Evolutionary conservation across 306 rosid genomes (phyloP).

Genomic region (Mucuna pruriens): DNA sequence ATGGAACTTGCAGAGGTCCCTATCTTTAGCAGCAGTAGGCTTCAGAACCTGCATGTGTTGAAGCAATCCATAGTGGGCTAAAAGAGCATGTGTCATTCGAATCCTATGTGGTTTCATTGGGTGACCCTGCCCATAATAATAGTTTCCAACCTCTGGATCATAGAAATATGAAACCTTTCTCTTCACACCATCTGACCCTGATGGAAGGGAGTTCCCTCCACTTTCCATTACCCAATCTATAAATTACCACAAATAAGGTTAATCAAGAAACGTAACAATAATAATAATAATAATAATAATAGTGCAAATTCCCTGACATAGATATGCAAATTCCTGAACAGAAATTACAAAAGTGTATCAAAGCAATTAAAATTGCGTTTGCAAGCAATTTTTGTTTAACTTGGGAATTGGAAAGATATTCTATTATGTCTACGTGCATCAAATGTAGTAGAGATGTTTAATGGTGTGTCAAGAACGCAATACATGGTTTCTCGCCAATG

Average conservation of each 20-base stretch:
- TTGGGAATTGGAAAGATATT: not conserved
- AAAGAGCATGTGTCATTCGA: slow-evolving; percentile 60
- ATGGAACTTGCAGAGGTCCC: slow-evolving; percentile 62
- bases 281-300: not conserved
- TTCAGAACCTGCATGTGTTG: slow-evolving; percentile 61
- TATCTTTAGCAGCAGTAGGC: slow-evolving; percentile 53
- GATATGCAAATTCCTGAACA: not conserved
- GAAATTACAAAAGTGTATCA: not conserved
- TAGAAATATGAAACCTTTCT: slow-evolving; percentile 59
- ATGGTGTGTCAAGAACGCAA: not conserved
- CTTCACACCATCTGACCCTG: slow-evolving; percentile 56
- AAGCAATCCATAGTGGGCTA: slow-evolving; percentile 60
- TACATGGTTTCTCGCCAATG: not conserved
- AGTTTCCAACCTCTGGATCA: slow-evolving; percentile 64
- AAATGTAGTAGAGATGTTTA: not conserved
- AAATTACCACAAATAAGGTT: slow-evolving; percentile 19
- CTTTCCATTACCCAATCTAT: slow-evolving; percentile 45
- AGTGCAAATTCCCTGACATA: not conserved
- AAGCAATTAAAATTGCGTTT: not conserved
- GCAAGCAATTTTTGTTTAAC: not conserved
- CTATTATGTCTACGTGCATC: not conserved
- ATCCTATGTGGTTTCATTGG: slow-evolving; percentile 59
- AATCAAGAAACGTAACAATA: not conserved
- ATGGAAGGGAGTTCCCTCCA: slow-evolving; percentile 59
- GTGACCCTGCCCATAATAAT: slow-evolving; percentile 63